Percentiles rank a stretch among this genome's conserved stretches.
These are phyloP conservation scores for Calvatia gigantea DNA, from an alignment of 768 basidiomycete species.

Conservation along the genomic window DNA sequence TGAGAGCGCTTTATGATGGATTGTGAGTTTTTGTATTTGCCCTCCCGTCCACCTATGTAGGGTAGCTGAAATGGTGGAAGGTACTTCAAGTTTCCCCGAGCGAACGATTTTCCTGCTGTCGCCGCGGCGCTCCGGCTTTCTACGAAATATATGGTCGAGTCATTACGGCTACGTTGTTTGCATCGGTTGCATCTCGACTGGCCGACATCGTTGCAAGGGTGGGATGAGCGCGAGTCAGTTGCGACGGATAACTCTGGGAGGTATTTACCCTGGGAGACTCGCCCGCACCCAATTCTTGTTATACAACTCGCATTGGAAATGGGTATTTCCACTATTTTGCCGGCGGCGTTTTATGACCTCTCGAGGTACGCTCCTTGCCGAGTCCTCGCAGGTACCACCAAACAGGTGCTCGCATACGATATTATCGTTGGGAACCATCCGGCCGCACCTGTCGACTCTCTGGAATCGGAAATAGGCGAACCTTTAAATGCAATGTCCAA, in stretches of 20 bases:
- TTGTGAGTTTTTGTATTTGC: slow-evolving; percentile 45
- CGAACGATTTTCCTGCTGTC: slow-evolving; percentile 55
- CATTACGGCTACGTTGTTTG: slow-evolving; percentile 60
- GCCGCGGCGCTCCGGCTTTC: slow-evolving; percentile 69
- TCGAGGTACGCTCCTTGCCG: slow-evolving; percentile 70
- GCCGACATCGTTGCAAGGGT: slow-evolving; percentile 62
- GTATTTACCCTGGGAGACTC: slow-evolving; percentile 57
- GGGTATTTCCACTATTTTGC: slow-evolving; percentile 52
- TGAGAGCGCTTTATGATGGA: slow-evolving; percentile 73
- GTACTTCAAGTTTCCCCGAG: slow-evolving; percentile 50
- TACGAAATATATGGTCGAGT: slow-evolving; percentile 72
- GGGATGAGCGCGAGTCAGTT: slow-evolving; percentile 63
- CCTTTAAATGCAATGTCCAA: slow-evolving; percentile 16
- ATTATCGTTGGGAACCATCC: slow-evolving; percentile 3
- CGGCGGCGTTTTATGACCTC: slow-evolving; percentile 72
- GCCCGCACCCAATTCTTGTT: slow-evolving; percentile 65
- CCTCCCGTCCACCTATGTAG: not conserved
- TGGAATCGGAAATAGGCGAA: not conserved
- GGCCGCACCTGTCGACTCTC: not conserved
- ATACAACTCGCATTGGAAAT: slow-evolving; percentile 70
- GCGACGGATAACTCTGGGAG: slow-evolving; percentile 47
- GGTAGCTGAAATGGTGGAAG: slow-evolving; percentile 25
- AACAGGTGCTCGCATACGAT: slow-evolving; percentile 28
- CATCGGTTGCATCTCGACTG: slow-evolving; percentile 58
- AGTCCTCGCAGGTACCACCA: slow-evolving; percentile 51